A percentile compares a stretch with the other conserved stretches of the same genome.
phyloP scores from a whole-genome alignment of 2,329 filamentous ascomycete genomes.

The Phialophora tarda region DNA sequence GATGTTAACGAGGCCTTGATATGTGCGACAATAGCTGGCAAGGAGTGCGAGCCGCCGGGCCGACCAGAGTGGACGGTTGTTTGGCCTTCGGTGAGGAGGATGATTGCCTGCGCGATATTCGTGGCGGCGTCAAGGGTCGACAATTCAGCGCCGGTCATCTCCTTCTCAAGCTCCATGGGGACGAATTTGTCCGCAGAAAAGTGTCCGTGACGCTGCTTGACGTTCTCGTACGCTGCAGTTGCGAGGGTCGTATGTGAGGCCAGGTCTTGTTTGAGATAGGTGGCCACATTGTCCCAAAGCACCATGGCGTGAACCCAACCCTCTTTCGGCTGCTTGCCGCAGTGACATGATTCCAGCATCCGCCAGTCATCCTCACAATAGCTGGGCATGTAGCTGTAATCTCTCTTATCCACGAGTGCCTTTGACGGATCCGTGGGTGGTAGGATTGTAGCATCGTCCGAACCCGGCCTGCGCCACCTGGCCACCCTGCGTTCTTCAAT shows the following conservation, averaged over 20 bases:
- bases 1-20: slow-evolving; percentile 22
- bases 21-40: slow-evolving; percentile 10
- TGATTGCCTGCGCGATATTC: slow-evolving; percentile 18
- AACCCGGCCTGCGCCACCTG: slow-evolving; percentile 44
- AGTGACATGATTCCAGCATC: slow-evolving; percentile 24
- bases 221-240: slow-evolving; percentile 21
- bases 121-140: slow-evolving; percentile 17
- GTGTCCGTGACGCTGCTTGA: slow-evolving; percentile 6
- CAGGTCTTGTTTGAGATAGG: slow-evolving; percentile 35
- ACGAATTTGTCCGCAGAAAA: neutral
- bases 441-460: slow-evolving; percentile 27
- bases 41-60: neutral
- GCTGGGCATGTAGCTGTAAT: slow-evolving; percentile 34
- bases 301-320: slow-evolving; percentile 35
- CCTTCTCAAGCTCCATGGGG: slow-evolving; percentile 2
- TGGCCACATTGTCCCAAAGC: slow-evolving; percentile 33
- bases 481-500: slow-evolving; percentile 51
- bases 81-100: slow-evolving; percentile 15
- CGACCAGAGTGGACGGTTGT: neutral
- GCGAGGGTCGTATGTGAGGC: slow-evolving; percentile 16
- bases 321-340: slow-evolving; percentile 33
- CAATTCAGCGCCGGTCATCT: slow-evolving; percentile 33
- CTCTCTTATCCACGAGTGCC: slow-evolving; percentile 35
- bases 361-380: slow-evolving; percentile 33
- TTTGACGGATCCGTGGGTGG: slow-evolving; percentile 13